phyloP scores from a whole-genome alignment of 2,329 filamentous ascomycete species.

The Sporothrix protearum region DNA sequence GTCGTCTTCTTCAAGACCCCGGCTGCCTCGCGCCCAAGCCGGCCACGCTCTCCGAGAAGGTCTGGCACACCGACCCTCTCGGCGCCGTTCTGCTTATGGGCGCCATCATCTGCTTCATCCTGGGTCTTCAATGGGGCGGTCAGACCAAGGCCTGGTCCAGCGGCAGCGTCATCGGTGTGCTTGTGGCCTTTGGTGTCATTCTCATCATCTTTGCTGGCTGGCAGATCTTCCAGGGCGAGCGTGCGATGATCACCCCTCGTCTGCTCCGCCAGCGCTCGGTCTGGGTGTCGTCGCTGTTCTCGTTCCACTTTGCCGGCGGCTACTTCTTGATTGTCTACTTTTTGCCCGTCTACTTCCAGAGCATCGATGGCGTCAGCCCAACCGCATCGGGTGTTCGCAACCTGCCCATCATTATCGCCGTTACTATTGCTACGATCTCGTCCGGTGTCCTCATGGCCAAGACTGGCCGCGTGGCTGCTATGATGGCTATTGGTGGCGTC shows the following conservation, averaged over 20 bases:
- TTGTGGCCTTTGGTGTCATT: conserved; percentile 22
- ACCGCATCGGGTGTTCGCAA: conserved; percentile 40
- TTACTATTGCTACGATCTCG: conserved; percentile 37
- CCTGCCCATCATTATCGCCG: conserved; percentile 41
- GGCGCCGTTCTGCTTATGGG: conserved; percentile 41
- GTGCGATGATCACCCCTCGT: conserved; percentile 49
- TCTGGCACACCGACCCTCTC: conserved; percentile 42
- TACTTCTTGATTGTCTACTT: conserved; percentile 42
- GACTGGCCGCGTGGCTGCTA: conserved; percentile 35
- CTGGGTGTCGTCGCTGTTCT: conserved; percentile 42
- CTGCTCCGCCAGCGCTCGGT: conserved; percentile 45
- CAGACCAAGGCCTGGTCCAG: conserved; percentile 39
- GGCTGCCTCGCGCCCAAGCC: conserved; percentile 34
- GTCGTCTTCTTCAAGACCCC: conserved; percentile 39
- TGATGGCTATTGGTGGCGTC: conserved; percentile 36
- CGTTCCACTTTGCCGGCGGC: conserved; percentile 42
- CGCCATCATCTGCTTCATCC: conserved; percentile 39
- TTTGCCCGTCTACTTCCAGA: conserved; percentile 20
- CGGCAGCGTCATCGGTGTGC: conserved; percentile 30
- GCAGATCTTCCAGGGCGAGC: conserved; percentile 38
- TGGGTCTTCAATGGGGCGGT: conserved; percentile 45
- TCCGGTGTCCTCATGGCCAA: conserved; percentile 36
- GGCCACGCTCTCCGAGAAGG: conserved; percentile 38
- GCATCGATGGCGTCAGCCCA: conserved; percentile 33
- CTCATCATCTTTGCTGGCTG: conserved; percentile 6